Conservation (phyloP, 2,329 filamentous ascomycete genomes). For the Domatiomyces globalis region DNA sequence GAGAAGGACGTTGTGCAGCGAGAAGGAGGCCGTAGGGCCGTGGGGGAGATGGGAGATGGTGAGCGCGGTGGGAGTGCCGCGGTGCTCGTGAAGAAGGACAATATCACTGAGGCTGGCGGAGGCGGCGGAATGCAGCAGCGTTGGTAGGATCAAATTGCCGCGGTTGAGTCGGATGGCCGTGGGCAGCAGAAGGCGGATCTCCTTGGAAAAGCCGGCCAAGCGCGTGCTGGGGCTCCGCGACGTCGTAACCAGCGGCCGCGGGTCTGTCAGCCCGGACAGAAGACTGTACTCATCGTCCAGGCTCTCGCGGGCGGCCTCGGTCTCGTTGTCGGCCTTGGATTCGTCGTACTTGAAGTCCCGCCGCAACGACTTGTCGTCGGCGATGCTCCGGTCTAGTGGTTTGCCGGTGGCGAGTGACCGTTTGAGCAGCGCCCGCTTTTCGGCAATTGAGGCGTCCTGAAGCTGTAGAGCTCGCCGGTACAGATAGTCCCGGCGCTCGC, state of each 20-base stretch:
- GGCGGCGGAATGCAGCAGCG: slow-evolving; percentile 69
- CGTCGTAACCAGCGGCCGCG: slow-evolving; percentile 78
- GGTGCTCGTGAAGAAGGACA: slow-evolving; percentile 77
- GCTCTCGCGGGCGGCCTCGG: slow-evolving; percentile 70
- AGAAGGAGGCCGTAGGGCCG: slow-evolving; percentile 76
- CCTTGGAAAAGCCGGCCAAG: slow-evolving; percentile 81
- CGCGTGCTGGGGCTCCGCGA: slow-evolving; percentile 75
- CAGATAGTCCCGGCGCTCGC: slow-evolving; percentile 73
- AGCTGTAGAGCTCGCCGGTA: slow-evolving; percentile 79
- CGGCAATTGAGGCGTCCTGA: slow-evolving; percentile 79
- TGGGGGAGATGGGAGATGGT: slow-evolving; percentile 80
- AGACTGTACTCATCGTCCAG: slow-evolving; percentile 86
- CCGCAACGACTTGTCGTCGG: slow-evolving; percentile 70
- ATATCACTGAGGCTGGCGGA: slow-evolving; percentile 71
- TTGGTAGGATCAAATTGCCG: slow-evolving; percentile 75
- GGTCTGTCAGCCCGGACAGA: slow-evolving; percentile 81
- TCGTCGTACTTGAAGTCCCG: slow-evolving; percentile 93
- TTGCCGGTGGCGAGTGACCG: slow-evolving; percentile 80
- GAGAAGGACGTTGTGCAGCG: slow-evolving; percentile 80
- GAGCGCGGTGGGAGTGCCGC: slow-evolving; percentile 79
- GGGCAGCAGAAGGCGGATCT: slow-evolving; percentile 68
- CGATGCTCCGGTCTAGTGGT: slow-evolving; percentile 64
- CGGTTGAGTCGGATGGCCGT: slow-evolving; percentile 81
- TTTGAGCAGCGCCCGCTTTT: slow-evolving; percentile 78
- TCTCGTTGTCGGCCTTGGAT: slow-evolving; percentile 56